Base-by-base conservation (phyloP, 192 early-diverging fungal genomes). In the Nowakowskiella sp. region DNA sequence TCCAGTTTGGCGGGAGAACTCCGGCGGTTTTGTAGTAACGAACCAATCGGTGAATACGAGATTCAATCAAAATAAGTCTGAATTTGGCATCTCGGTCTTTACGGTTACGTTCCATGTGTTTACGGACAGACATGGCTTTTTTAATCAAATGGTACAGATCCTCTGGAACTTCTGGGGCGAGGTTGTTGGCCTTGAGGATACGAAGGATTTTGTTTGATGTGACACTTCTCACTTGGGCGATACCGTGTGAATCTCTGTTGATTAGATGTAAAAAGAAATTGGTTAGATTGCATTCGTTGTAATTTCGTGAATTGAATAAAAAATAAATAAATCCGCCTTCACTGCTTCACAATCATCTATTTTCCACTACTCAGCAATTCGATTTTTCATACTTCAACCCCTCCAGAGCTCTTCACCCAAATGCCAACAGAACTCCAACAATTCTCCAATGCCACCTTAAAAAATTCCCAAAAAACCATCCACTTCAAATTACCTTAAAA, bases 191-290 rank as follows among this genome's bases (percentile, higher is more conserved):
- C 80, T 91, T 94, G 61, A 99, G 82, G 74, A 99, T 96, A 80
- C 95, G 92, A 62, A 96, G 85, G 56, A 99, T 82, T 89, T 99
- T 96, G 90, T 93, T 99, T 70, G 93, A 92, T 65, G 95, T 99
- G 66, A 99, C 87, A 73, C 76, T 78, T 65, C 82, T 83, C 72
- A 99, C 95, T 74, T 94, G 92, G 62, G 95, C 87, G 56, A 99
- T 84, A 71, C 95, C 95, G 71, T 96, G 90, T 57, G 88, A 85
- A 76, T 99, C 95, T 78, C 95, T 66, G 27, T 5, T 13, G 13
- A 19, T 19, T 19, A 39, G 19, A 39, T 19, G 36, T 19, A 39
- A 39, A 19, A 39, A n/a, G n/a, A n/a, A n/a, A n/a, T n/a, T n/a
- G n/a, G n/a, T n/a, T n/a, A n/a, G n/a, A n/a, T n/a, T n/a, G n/a